Evolutionary conservation across 495 filamentous ascomycete species (phyloP).

Genomic region (Zalerion maritima): DNA sequence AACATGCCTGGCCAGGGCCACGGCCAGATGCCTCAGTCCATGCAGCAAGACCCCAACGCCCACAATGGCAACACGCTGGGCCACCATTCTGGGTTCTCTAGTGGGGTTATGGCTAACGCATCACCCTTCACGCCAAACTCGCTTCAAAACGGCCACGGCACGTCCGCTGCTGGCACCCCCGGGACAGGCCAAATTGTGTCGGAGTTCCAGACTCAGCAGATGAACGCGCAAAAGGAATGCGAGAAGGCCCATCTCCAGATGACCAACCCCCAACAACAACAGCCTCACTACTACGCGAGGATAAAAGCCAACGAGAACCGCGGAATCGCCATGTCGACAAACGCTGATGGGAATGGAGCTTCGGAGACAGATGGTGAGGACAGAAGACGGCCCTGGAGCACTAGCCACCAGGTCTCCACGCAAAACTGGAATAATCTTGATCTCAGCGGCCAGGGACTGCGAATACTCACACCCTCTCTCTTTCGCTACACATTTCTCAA

Average conservation of each 20-base stretch:
- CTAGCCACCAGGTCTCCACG: constrained; percentile 40
- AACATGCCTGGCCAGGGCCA: constrained; percentile 48
- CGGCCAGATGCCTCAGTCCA: constrained; percentile 55
- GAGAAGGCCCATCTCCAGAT: constrained; percentile 54
- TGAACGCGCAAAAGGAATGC: constrained; percentile 60
- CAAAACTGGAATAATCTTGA: constrained; percentile 88
- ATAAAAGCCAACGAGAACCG: constrained; percentile 37
- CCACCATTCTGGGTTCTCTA: constrained; percentile 72
- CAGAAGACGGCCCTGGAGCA: constrained; percentile 42
- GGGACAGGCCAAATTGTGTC: constrained; percentile 40
- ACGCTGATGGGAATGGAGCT: constrained; percentile 16
- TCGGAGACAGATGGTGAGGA: constrained; percentile 47
- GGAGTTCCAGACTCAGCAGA: constrained; percentile 81
- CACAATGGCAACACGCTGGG: constrained; percentile 43
- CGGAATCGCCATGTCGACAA: constrained; percentile 35
- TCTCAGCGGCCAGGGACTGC: constrained; percentile 83
- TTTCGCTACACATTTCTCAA: constrained; percentile 80
- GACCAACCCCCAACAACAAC: constrained; percentile 37
- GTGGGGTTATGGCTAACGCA: constrained; percentile 53
- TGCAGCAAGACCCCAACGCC: constrained; percentile 57
- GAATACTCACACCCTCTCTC: constrained; percentile 58
- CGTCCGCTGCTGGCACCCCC: constrained; percentile 25
- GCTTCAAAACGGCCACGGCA: constrained; percentile 68
- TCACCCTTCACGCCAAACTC: constrained; percentile 62
- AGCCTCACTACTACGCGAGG: constrained; percentile 39